phyloP scores from a whole-genome alignment of 78 protist species.

The Dictyostelium purpureum region DNA sequence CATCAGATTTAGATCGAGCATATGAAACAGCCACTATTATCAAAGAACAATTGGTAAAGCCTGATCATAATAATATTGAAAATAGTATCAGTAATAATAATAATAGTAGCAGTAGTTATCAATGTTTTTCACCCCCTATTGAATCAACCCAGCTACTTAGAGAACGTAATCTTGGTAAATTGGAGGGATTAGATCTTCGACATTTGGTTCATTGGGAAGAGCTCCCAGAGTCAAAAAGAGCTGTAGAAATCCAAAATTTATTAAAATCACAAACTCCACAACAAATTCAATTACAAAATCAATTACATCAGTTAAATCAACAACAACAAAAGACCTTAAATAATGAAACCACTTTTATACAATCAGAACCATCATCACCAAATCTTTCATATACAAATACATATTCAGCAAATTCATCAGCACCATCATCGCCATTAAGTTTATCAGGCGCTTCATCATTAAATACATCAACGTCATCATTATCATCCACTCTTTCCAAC shows the following conservation, averaged over 20 bases:
- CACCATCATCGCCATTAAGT: neutral
- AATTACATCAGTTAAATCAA: neutral
- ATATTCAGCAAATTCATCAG: neutral
- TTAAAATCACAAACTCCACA: too few species aligned
- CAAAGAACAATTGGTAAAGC: slow-evolving; percentile 1
- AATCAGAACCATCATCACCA: neutral
- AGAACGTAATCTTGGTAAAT: slow-evolving; percentile 70
- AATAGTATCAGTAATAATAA: neutral
- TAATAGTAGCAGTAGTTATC: neutral
- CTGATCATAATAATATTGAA: neutral
- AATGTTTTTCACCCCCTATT: neutral
- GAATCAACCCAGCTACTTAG: slow-evolving; percentile 28
- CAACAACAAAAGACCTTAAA: neutral
- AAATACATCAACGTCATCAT: neutral
- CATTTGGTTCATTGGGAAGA: slow-evolving; percentile 68
- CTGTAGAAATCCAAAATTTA: slow-evolving; percentile 51
- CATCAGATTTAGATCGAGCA: slow-evolving; percentile 63
- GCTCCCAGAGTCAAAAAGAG: slow-evolving; percentile 22
- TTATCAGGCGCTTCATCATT: neutral
- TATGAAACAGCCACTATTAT: slow-evolving; percentile 59
- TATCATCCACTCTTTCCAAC: neutral
- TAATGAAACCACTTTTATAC: neutral
- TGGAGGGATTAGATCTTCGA: slow-evolving; percentile 66
- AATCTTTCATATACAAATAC: neutral
- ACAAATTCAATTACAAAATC: too few species aligned